phyloP scores from a whole-genome alignment of 805 yeast species.

The Suhomyces prunicola region DNA sequence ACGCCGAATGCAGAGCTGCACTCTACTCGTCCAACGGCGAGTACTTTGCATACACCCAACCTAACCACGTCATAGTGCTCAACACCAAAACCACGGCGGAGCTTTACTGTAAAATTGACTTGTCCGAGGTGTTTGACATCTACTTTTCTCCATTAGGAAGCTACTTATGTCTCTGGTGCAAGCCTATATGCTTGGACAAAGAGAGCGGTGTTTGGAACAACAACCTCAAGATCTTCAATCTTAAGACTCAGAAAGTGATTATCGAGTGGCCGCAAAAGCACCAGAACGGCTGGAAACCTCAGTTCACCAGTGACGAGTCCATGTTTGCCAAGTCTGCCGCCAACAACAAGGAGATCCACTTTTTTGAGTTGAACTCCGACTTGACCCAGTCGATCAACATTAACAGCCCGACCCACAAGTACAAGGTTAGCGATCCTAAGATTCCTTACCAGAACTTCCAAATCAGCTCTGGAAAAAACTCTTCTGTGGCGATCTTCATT shows the following conservation, averaged over 20 bases:
- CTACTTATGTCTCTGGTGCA: conserved; percentile 84
- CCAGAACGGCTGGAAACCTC: conserved; percentile 92
- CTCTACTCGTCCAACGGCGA: conserved; percentile 66
- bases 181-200: conserved; percentile 63
- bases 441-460: conserved; percentile 54
- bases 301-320: conserved; percentile 78
- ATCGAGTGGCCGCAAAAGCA: conserved; percentile 71
- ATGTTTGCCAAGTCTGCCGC: conserved; percentile 55
- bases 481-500: conserved; percentile 84
- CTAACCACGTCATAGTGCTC: conserved; percentile 53
- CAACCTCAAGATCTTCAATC: conserved; percentile 75
- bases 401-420: conserved; percentile 55
- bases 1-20: conserved; percentile 57
- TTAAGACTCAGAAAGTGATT: conserved; percentile 45
- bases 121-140: conserved; percentile 73
- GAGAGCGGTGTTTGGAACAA: conserved; percentile 72
- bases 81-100: conserved; percentile 52
- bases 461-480: conserved; percentile 83
- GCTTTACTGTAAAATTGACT: conserved; percentile 45
- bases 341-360: conserved; percentile 62
- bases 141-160: conserved; percentile 87
- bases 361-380: conserved; percentile 49
- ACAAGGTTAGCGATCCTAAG: conserved; percentile 51
- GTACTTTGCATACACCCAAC: conserved; percentile 71
- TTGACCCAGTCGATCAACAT: conserved; percentile 28